Evolutionary conservation across 805 yeast species (phyloP).

Genomic region (Candida rishiriensis): DNA sequence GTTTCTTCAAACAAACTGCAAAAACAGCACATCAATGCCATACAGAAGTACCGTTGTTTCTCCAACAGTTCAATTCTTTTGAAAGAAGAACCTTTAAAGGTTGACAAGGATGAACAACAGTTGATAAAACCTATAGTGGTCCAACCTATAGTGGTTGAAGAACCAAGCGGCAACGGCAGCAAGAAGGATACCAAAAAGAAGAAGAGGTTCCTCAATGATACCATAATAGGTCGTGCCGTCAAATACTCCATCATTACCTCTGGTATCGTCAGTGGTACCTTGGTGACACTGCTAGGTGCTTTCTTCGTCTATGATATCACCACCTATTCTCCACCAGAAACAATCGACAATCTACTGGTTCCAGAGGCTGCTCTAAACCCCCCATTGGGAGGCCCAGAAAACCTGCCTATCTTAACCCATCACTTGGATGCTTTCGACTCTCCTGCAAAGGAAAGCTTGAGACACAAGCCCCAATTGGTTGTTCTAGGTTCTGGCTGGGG

Average conservation of each 20-base stretch:
- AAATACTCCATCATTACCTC: slow-evolving; percentile 33
- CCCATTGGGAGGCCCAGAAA: slow-evolving; percentile 63
- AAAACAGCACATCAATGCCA: too few relatives aligned
- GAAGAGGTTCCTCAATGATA: slow-evolving; percentile 17
- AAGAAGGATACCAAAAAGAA: not conserved
- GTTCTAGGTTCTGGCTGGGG: slow-evolving; percentile 73
- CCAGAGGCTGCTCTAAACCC: slow-evolving; percentile 53
- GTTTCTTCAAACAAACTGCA: too few relatives aligned
- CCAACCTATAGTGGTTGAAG: too few relatives aligned
- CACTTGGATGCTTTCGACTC: slow-evolving; percentile 56
- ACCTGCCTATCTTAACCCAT: slow-evolving; percentile 54
- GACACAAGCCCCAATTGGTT: slow-evolving; percentile 53
- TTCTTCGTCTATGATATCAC: slow-evolving; percentile 64
- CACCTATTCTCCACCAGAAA: slow-evolving; percentile 46
- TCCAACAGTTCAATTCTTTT: too few relatives aligned
- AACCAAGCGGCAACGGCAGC: too few relatives aligned
- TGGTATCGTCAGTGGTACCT: slow-evolving; percentile 41
- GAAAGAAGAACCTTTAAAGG: too few relatives aligned
- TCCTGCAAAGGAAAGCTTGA: slow-evolving; percentile 38
- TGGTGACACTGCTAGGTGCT: slow-evolving; percentile 37
- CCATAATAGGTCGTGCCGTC: slow-evolving; percentile 29
- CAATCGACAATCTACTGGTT: slow-evolving; percentile 42
- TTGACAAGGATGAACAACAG: too few relatives aligned
- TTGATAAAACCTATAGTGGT: too few relatives aligned
- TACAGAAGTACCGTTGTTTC: too few relatives aligned